Conservation (phyloP, 345 rosid species). For the Bruguiera sexangula region DNA sequence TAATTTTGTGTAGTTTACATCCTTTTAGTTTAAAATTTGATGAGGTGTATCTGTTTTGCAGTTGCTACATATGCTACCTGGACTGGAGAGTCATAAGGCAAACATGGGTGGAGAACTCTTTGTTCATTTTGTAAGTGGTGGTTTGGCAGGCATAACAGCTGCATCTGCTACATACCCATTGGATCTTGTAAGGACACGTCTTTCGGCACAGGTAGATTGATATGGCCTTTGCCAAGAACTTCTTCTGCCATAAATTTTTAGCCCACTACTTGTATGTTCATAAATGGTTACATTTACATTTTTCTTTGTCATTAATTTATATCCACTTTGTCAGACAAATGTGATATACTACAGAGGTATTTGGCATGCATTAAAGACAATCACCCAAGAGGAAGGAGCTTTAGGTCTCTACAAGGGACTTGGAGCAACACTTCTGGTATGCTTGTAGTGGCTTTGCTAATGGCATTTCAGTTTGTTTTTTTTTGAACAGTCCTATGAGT, state of each 20-base stretch:
- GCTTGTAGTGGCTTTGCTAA: constrained; percentile 5
- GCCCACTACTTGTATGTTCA: too few relatives aligned
- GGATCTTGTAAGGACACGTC: constrained; percentile 96
- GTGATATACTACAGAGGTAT: constrained; percentile 75
- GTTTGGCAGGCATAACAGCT: constrained; percentile 94
- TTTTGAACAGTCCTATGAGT: not conserved
- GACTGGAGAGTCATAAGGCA: constrained; percentile 42
- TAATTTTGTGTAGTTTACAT: not conserved
- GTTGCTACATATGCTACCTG: constrained; percentile 49
- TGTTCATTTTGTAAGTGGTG: constrained; percentile 78
- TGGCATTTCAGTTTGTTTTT: not conserved
- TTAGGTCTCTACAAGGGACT: constrained; percentile 89
- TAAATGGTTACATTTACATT: not conserved
- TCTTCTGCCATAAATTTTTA: not conserved
- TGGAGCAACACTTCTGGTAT: constrained; percentile 81
- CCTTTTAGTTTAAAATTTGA: constrained; percentile 8
- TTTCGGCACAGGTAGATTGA: constrained; percentile 77
- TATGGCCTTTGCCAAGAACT: not conserved
- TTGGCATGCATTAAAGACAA: constrained; percentile 70
- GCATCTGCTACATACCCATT: constrained; percentile 90
- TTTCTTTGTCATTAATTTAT: constrained; percentile 1
- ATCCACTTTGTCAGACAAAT: constrained; percentile 56
- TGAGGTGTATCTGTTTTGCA: constrained; percentile 29
- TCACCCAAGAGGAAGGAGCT: constrained; percentile 67
- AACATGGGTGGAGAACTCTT: constrained; percentile 49